A percentile compares a stretch with the other conserved stretches of the same genome.
phyloP scores from a whole-genome alignment of 345 rosid genomes.

The Conringia planisiliqua region DNA sequence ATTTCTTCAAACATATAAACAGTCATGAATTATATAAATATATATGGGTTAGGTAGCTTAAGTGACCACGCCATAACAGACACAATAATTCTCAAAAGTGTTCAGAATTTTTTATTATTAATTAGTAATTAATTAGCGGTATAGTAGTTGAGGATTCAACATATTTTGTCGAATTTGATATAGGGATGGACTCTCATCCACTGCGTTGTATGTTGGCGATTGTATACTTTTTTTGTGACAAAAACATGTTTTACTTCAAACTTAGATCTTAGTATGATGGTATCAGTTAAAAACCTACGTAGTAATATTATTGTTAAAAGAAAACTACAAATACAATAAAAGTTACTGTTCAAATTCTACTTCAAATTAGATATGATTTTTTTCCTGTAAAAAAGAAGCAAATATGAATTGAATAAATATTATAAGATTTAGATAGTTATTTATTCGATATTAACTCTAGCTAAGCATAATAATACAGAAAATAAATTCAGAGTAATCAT shows the following conservation, averaged over 20 bases:
- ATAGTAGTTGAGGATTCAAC: background rate
- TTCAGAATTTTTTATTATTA: background rate
- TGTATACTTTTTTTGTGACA: background rate
- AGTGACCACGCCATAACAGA: conserved; percentile 32
- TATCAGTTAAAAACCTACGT: background rate
- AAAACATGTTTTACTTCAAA: background rate
- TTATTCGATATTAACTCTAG: too few species aligned
- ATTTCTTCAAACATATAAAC: background rate
- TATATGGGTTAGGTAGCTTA: conserved; percentile 33
- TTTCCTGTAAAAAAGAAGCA: too few species aligned
- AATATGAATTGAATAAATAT: too few species aligned
- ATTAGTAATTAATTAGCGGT: background rate
- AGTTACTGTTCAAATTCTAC: too few species aligned
- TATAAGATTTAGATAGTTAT: too few species aligned
- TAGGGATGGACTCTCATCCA: background rate
- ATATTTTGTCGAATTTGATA: background rate
- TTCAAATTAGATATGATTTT: too few species aligned
- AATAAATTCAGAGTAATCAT: too few species aligned
- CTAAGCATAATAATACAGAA: too few species aligned
- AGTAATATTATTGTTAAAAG: background rate
- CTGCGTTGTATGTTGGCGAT: background rate
- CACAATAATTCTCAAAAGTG: conserved; percentile 23
- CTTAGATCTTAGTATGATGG: background rate
- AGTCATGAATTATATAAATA: background rate
- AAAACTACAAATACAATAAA: too few species aligned